Evolutionary conservation across 208 protist genomes (phyloP).

Genomic region (Phytomonas sp.): DNA sequence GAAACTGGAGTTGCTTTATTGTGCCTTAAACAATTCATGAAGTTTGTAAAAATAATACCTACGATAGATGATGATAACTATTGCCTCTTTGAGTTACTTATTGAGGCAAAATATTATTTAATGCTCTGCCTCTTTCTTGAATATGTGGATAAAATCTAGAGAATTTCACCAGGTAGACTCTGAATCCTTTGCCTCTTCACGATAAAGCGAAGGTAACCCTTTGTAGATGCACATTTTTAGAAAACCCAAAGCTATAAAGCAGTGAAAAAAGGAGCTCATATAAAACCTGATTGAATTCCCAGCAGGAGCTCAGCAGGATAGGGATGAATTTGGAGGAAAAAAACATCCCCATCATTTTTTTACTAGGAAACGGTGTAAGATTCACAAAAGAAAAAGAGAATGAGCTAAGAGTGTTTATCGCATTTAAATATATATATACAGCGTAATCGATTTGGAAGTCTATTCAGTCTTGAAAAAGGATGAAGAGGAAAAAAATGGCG

Average conservation of each 20-base stretch:
- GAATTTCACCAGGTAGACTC: neutral
- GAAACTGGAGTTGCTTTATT: neutral
- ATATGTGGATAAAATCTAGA: neutral
- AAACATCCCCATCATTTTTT: neutral
- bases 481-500: neutral
- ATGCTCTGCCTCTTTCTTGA: neutral
- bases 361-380: slow-evolving; percentile 1
- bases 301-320: neutral
- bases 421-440: slow-evolving; percentile 8
- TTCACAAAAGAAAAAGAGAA: slow-evolving; percentile 9
- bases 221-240: neutral
- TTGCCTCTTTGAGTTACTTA: neutral
- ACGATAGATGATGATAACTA: neutral
- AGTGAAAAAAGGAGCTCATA: neutral
- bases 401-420: neutral
- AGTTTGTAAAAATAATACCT: neutral
- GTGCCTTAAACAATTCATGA: neutral
- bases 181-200: neutral
- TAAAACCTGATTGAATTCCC: neutral
- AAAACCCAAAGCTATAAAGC: neutral
- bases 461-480: neutral
- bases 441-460: neutral
- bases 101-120: neutral
- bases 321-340: neutral
- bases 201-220: neutral